A percentile compares a stretch with the other conserved stretches of the same genome.
These are phyloP conservation scores for Plenodomus lindquistii DNA, from an alignment of 2,329 filamentous ascomycete genomes.

Conservation along the genomic window DNA sequence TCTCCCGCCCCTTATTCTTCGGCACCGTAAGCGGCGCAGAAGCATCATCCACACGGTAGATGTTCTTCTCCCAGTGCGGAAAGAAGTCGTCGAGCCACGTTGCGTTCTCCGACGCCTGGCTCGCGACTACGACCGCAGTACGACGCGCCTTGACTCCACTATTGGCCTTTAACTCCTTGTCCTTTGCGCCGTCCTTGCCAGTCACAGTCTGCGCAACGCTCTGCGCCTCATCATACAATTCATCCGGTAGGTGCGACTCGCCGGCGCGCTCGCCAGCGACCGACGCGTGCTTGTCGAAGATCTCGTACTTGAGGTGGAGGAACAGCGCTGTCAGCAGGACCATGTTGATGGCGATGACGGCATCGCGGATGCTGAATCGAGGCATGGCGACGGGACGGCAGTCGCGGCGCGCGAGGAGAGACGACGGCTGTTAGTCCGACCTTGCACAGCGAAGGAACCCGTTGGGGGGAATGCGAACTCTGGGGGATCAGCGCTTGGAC, in stretches of 20 bases:
- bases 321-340: conserved; percentile 30
- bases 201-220: conserved; percentile 3
- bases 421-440: too few relatives aligned
- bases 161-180: conserved; percentile 18
- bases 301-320: conserved; percentile 35
- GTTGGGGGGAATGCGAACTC: too few relatives aligned
- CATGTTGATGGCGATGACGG: conserved; percentile 25
- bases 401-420: too few relatives aligned
- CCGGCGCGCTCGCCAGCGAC: conserved; percentile 10
- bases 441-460: too few relatives aligned
- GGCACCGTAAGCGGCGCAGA: conserved; percentile 47
- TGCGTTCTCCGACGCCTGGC: conserved; percentile 43
- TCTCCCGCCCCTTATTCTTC: conserved; percentile 54
- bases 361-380: conserved; percentile 35
- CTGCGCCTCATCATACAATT: conserved; percentile 16
- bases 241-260: conserved; percentile 17
- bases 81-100: conserved; percentile 48
- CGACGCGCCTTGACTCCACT: conserved; percentile 15
- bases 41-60: conserved; percentile 50
- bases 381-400: conserved; percentile 26
- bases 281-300: conserved; percentile 22
- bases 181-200: background rate
- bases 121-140: conserved; percentile 46
- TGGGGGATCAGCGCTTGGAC: too few relatives aligned
- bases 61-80: conserved; percentile 44